Evolutionary conservation across 306 rosid genomes (phyloP).

Genomic region (Elaeagnus macrophylla): DNA sequence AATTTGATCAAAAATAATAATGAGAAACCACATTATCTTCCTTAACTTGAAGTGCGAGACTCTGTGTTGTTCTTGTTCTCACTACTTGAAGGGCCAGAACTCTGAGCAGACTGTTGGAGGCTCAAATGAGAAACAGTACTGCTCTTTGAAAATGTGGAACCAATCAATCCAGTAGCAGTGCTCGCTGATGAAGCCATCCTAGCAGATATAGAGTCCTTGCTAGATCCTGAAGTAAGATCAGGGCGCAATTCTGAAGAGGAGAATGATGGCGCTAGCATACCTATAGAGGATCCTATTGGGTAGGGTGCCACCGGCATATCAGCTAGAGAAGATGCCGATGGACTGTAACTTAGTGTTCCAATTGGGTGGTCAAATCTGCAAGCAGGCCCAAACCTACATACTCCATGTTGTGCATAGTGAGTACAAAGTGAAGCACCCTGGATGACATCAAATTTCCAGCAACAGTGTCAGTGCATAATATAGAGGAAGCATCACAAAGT

Average conservation of each 20-base stretch:
- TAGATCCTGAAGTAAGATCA: constrained; percentile 51
- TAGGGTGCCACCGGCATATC: constrained; percentile 93
- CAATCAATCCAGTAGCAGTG: constrained; percentile 67
- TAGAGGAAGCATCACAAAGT: background rate
- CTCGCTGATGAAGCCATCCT: constrained; percentile 77
- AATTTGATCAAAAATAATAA: constrained; percentile 51
- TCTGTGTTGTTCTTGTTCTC: constrained; percentile 42
- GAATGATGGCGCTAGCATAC: constrained; percentile 77
- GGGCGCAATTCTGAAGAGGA: constrained; percentile 89
- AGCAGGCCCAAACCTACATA: constrained; percentile 78
- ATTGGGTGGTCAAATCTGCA: constrained; percentile 92
- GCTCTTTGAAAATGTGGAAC: constrained; percentile 54
- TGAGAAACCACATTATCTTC: constrained; percentile 46
- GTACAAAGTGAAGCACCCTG: constrained; percentile 91
- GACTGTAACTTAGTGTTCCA: constrained; percentile 82
- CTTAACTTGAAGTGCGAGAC: constrained; percentile 60
- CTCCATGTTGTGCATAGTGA: constrained; percentile 85
- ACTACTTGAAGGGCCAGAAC: constrained; percentile 45
- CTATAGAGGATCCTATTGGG: constrained; percentile 86
- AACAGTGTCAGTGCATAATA: background rate
- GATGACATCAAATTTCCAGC: constrained; percentile 22
- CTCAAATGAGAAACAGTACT: constrained; percentile 44
- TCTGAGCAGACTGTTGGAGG: constrained; percentile 52
- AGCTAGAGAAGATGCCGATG: constrained; percentile 83
- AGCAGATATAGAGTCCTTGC: constrained; percentile 60